Evolutionary conservation across 1,139 yeast genomes (phyloP).

Genomic region (Candida sp.): DNA sequence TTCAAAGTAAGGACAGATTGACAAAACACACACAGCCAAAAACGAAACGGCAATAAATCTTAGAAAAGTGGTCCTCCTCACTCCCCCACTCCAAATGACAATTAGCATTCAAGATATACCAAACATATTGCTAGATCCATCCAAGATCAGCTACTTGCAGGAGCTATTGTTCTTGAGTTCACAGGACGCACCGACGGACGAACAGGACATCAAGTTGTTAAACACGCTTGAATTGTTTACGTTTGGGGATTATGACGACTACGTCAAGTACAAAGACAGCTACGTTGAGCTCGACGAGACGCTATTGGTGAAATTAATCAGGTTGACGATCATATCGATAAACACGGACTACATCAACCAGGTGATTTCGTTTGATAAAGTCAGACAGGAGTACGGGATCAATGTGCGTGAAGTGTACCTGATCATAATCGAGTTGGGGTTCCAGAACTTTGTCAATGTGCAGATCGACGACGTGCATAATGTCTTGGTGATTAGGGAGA

Average conservation of each 20-base stretch:
- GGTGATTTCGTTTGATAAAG: slow-evolving; percentile 13
- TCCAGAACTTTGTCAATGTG: slow-evolving; percentile 26
- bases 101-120: slow-evolving; percentile 3
- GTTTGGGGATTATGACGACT: slow-evolving; percentile 36
- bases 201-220: slow-evolving; percentile 8
- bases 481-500: slow-evolving; percentile 21
- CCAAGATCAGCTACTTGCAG: slow-evolving; percentile 10
- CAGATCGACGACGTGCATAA: slow-evolving; percentile 32
- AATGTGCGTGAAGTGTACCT: slow-evolving; percentile 13
- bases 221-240: slow-evolving; percentile 42
- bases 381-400: slow-evolving; percentile 20
- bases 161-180: slow-evolving; percentile 8
- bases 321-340: slow-evolving; percentile 30
- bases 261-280: slow-evolving; percentile 20
- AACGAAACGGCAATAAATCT: background rate
- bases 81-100: background rate
- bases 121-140: slow-evolving; percentile 4
- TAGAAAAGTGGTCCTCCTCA: no score
- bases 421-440: slow-evolving; percentile 29
- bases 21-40: background rate
- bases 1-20: background rate
- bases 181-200: background rate
- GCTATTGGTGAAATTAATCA: slow-evolving; percentile 26
- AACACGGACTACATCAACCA: slow-evolving; percentile 28
- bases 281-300: slow-evolving; percentile 20